Percentiles rank a stretch among this genome's conserved stretches.
Conservation (phyloP, 495 filamentous ascomycete genomes). For the Antarctomyces pellizariae region DNA sequence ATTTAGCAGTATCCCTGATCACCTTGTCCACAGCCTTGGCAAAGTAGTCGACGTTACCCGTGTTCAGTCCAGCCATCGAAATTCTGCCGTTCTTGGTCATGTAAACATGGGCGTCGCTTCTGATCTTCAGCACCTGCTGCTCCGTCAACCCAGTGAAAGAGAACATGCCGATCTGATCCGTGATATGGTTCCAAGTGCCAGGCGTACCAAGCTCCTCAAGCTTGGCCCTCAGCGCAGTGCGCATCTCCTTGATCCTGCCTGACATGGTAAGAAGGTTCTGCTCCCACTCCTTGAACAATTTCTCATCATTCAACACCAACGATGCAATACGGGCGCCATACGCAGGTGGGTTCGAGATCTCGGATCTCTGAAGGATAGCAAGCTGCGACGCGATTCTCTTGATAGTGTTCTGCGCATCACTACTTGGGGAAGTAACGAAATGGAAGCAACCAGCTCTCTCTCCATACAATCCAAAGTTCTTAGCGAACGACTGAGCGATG, state of each 20-base stretch:
- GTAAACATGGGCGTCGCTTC: constrained; percentile 72
- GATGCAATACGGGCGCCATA: constrained; percentile 82
- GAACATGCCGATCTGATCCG: constrained; percentile 99
- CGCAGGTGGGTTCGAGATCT: constrained; percentile 90
- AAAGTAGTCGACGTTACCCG: constrained; percentile 75
- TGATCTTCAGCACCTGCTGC: constrained; percentile 58
- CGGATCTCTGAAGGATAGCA: constrained; percentile 81
- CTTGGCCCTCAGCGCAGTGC: constrained; percentile 44
- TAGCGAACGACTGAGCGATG: constrained; percentile 89
- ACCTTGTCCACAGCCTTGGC: constrained; percentile 72
- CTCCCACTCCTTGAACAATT: constrained; percentile 84
- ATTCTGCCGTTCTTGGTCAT: constrained; percentile 99
- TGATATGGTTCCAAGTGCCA: constrained; percentile 88
- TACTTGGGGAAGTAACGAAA: constrained; percentile 52
- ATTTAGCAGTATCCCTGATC: constrained; percentile 30
- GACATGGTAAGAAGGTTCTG: constrained; percentile 83
- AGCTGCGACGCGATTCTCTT: constrained; percentile 63
- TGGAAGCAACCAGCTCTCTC: constrained; percentile 95
- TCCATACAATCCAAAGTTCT: constrained; percentile 97
- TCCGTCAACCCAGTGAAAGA: constrained; percentile 83
- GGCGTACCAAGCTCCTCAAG: constrained; percentile 67
- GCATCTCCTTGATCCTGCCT: constrained; percentile 80
- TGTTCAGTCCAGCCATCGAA: constrained; percentile 89
- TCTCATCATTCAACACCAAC: constrained; percentile 56
- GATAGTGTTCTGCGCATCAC: constrained; percentile 37